Base-by-base conservation (phyloP, 2,329 filamentous ascomycete species). In the Ophidiomyces ophidiicola region DNA sequence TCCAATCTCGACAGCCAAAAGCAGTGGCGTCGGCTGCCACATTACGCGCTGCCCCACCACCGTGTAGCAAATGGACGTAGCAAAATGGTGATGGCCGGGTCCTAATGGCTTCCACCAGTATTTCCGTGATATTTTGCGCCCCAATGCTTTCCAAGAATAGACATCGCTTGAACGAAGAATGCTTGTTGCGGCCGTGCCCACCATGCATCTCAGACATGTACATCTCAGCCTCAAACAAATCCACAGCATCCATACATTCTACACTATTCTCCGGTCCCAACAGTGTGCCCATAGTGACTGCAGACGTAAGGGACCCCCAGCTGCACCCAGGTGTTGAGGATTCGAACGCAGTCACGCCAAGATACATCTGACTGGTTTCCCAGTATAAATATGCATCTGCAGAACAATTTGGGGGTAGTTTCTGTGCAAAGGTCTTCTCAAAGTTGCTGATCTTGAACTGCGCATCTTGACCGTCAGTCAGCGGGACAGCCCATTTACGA, bases 131-230 rank as follows among this genome's bases (percentile, higher is more conserved):
- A 1, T 54, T 38, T 2, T 1, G 26, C 35, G 39, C 42, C 44
- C 61, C 60, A 8, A 78, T 68, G 25, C 50, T 0, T 42, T 70
- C 70, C 5, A 80, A 53, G 48, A 80, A 78, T 20, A 79, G 29
- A 51, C 75, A 79, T 48, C 76, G 66, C 58, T 79, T 78, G 61
- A 80, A 78, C 0, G 74, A 66, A 6, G 70, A 78, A 0, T 72
- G 78, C 58, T 76, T 78, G 48, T 69, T 66, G 15, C 67, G 59
- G 12, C 62, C 62, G 36, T 78, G 72, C 0, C 73, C 73, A 17
- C 70, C 69, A 36, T 79, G 72, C 68, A 80, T 72, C 8, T 44
- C 48, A 1, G 69, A 69, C 54, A 80, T 64, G 55, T 78, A 76
- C 67, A 78, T 72, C 36, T 78, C 74, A 0, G 63, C 59, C 0